Base-by-base conservation (phyloP, 768 basidiomycete species). In the Rubroboletus pulcherrimus region DNA sequence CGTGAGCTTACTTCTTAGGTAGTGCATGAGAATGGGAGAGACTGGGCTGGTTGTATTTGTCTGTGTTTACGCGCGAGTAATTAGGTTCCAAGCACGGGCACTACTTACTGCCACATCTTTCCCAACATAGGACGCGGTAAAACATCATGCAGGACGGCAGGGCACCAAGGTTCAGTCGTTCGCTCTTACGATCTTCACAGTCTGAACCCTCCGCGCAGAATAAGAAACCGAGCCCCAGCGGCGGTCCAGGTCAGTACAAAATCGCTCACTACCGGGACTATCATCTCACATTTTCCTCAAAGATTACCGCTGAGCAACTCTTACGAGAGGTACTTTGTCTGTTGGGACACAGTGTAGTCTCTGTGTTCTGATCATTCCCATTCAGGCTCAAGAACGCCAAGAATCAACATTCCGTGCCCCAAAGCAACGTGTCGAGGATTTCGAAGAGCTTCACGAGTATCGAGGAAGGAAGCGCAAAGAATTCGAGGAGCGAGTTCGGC, bases 251-350 rank as follows among this genome's bases (percentile, higher is more conserved):
- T 91, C 49, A 59, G 82, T 71, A 49, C 35, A 50, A 51, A 42
- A 41, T 45, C 14, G 26, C 15, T 52, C 15, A 8, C 24, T 17
- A 19, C 12, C 11, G 8, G 34, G 14, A 26, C 24, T 33, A 38
- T 47, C 50, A 31, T 56, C 58, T 71, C 48, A 64, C 55, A 33
- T 38, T 51, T 58, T 48, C 44, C 39, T 56, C 24, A 45, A 74
- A 98, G 93, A 95, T 98, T 75, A 98, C 97, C 55, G 93, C 97
- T 14, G 97, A 98, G 74, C 97, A 99, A 75, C 86, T 99, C 41
- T 79, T 99, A 10, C 88, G 97, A 65, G 97, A 99, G 78, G 91
- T 90, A 69, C 45, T 73, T 54, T 11, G 29, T 46, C 31, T 37
- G 4, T 53, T 17, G 12, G 11, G 29, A 30, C n/a, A 10, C 7